These are phyloP conservation scores for Aspergillus pseudonomiae DNA, from an alignment of 2,329 filamentous ascomycete species.

Conservation along the genomic window DNA sequence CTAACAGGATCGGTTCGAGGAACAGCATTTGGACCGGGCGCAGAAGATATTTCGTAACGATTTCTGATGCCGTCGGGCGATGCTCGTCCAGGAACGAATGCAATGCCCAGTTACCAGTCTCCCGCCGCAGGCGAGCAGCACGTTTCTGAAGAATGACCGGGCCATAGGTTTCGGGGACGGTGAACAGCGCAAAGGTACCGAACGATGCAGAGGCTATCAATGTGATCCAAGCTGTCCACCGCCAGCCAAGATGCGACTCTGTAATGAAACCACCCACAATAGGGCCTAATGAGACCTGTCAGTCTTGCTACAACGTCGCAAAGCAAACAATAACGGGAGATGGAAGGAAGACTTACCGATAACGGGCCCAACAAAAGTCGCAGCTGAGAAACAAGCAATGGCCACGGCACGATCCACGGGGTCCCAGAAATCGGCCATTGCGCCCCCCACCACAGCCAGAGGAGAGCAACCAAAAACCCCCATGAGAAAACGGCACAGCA, in stretches of 20 bases:
- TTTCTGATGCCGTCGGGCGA: constrained; percentile 39
- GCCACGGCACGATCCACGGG: constrained; percentile 52
- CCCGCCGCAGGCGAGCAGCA: constrained; percentile 51
- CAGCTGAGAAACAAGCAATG: constrained; percentile 47
- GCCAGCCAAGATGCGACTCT: constrained; percentile 55
- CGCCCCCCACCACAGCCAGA: constrained; percentile 54
- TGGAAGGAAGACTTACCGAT: constrained; percentile 32
- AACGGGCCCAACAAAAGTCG: constrained; percentile 55
- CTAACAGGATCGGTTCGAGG: constrained; percentile 52
- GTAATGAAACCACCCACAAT: constrained; percentile 56
- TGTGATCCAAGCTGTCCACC: constrained; percentile 61
- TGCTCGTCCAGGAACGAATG: constrained; percentile 50
- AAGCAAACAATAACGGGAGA: not conserved
- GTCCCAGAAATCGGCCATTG: constrained; percentile 53
- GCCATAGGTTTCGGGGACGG: constrained; percentile 56
- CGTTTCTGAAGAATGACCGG: constrained; percentile 52
- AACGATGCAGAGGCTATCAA: constrained; percentile 52
- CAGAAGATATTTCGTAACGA: constrained; percentile 50
- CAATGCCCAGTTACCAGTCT: constrained; percentile 51
- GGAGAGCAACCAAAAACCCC: constrained; percentile 57
- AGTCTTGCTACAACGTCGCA: not conserved
- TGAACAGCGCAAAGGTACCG: constrained; percentile 45
- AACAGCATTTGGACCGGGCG: constrained; percentile 52
- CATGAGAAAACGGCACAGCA: constrained; percentile 58
- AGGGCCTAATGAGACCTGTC: constrained; percentile 33